Evolutionary conservation across 805 yeast species (phyloP), one percentile per base, ranked within the genome.

Genomic region (Hyphopichia homilentoma): DNA sequence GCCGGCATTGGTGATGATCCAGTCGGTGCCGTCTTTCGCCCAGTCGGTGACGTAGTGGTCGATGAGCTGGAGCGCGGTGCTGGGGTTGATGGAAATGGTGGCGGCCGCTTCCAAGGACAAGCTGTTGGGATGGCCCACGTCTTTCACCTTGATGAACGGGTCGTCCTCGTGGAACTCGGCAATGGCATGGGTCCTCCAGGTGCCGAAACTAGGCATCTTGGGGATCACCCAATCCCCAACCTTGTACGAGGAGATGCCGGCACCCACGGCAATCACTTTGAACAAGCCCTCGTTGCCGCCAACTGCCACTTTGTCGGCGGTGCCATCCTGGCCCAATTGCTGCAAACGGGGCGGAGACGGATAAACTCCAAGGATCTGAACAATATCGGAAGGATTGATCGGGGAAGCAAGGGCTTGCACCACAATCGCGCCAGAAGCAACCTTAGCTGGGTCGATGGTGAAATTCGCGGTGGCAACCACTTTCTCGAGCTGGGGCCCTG

Each of bases 261-360:
- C 45, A 14, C 95, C 95, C 7, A 72, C 69, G 29, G 77, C 75
- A 14, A 83, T 50, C 9, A 88, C 78, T 49, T 84, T 81, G 50
- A 82, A 86, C 6, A 83, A 69, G 17, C 96, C 97, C 57, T 88
- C 97, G 54, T 88, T 89, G 33, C 97, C 97, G 16, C 87, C 86
- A 30, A 85, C 77, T 1, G 90, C 89, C 9, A 75, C 63, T 3
- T 88, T 84, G 25, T 70, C 74, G 3, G 61, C 60, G 11, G 27
- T 21, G 4, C 21, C 31, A 8, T 16, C 26, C 11, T 30, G 22
- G 16, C 19, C 13, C 7, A 27, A 18, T 6, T 18, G 21, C 14
- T 27, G 30, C 7, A 16, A 16, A 12, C 14, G 62, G 0, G 95
- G 95, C 36, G 69, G 74, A 7, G 87, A 74, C 1, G 95, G 95